Conservation (phyloP, 257 asterid genomes). For the Solanum lycopersicoides region DNA sequence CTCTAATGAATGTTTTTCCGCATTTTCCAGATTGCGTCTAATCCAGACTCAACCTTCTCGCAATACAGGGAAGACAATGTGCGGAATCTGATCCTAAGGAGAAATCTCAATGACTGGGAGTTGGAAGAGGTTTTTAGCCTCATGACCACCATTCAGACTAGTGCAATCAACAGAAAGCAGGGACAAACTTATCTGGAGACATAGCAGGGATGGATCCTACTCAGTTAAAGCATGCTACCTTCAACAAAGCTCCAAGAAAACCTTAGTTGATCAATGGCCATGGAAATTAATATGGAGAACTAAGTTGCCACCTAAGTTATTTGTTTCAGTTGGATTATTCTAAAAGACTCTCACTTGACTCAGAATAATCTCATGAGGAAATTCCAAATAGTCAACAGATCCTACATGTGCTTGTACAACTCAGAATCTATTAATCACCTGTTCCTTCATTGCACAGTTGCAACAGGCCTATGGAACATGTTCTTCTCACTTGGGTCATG, state of each 20-base stretch:
- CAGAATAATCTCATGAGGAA: not conserved
- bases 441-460: not conserved
- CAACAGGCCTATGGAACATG: not conserved
- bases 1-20: not conserved
- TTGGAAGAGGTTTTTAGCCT: not conserved
- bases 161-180: not conserved
- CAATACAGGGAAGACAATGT: not conserved
- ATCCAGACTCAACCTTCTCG: not conserved
- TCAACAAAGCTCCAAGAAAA: not conserved
- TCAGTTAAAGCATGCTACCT: not conserved
- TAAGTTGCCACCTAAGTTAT: not conserved
- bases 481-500: not conserved
- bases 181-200: not conserved
- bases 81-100: not conserved
- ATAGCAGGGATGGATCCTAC: not conserved
- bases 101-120: not conserved
- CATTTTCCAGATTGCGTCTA: not conserved
- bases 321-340: not conserved
- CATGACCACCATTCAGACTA: too few relatives aligned
- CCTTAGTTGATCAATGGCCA: not conserved
- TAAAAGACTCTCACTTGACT: not conserved
- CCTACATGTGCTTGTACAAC: not conserved
- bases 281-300: not conserved
- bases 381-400: not conserved
- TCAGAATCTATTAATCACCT: not conserved